A percentile compares a stretch with the other conserved stretches of the same genome.
Evolutionary conservation across 1,284 basidiomycete genomes (phyloP).

Genomic region (Melampsora medusae): DNA sequence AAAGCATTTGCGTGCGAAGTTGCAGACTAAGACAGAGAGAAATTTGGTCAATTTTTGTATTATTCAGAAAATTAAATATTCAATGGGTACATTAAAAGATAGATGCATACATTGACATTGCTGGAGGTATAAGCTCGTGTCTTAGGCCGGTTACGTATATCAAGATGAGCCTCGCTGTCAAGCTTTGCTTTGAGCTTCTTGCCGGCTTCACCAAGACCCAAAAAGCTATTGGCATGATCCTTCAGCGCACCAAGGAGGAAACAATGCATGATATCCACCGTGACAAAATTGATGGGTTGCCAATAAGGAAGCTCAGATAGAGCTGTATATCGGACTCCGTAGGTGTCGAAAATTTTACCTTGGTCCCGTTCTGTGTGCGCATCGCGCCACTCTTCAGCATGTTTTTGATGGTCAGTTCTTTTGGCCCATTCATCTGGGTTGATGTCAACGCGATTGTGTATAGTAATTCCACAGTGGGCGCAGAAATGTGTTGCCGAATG

Average conservation of each 20-base stretch:
- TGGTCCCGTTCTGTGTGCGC: too few species aligned
- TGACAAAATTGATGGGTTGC: background rate
- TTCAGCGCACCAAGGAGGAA: conserved; percentile 25
- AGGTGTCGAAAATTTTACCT: background rate
- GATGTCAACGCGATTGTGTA: background rate
- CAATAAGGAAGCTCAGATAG: conserved; percentile 26
- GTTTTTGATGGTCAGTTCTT: background rate
- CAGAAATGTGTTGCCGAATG: background rate
- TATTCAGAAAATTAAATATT: too few species aligned
- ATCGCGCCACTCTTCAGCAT: background rate
- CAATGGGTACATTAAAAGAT: too few species aligned
- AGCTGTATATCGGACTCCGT: conserved; percentile 18
- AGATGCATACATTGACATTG: too few species aligned
- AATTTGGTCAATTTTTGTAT: too few species aligned
- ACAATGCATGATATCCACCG: conserved; percentile 8
- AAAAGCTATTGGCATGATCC: conserved; percentile 2
- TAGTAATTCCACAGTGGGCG: background rate
- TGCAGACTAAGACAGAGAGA: too few species aligned
- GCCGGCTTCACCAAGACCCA: conserved; percentile 12
- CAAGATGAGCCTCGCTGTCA: background rate
- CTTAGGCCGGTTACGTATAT: too few species aligned
- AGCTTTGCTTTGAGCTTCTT: conserved; percentile 9
- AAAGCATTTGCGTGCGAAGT: too few species aligned
- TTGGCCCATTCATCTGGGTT: background rate
- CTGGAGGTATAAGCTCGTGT: too few species aligned